Base-by-base conservation (phyloP, 495 filamentous ascomycete species). In the Penicillium egyptiacum region DNA sequence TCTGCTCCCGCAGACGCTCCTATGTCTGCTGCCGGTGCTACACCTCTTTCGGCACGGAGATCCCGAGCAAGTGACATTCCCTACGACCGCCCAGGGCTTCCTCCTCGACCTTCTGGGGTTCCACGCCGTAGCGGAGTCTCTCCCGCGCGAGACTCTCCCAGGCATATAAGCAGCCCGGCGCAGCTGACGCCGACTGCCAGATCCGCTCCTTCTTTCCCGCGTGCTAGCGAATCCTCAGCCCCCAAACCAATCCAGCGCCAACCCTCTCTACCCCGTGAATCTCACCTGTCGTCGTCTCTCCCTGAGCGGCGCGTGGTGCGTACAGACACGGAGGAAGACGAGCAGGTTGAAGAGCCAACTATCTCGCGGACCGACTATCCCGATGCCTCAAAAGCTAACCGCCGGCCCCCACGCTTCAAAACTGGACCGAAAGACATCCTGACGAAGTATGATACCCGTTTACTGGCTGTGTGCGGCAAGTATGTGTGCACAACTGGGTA, bases 401-500 rank as follows among this genome's bases (percentile, higher is more conserved):
- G 94, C 40, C 84, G 92, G 28, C 88, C 89, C 41, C 95, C 94
- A 0, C 77, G 81, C 56, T 83, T 88, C 58, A 86, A 82, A 66
- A 77, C 84, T 23, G 88, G 89, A 0, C 82, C 81, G 2, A 79
- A 74, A 19, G 87, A 92, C 58, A 96, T 98, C 50, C 68, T 75
- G n/a, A 92, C 89, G 1, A 88, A 88, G 57, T 85, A 90, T 63
- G 93, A 98, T 59, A 89, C 90, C 8, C 84, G 88, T 17, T 75
- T 92, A 31, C 84, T 96, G 67, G 92, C 91, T 57, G 86, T 94
- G 37, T 96, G 88, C 67, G 95, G 93, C 12, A 86, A 91, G 58
- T 88, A 88, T 55, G 87, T 92, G 14, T 96, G 91, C 68, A 93
- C 92, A 2, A 87, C 86, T 11, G 92, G 92, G 10, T 86, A 88